Conservation (phyloP, 2,329 filamentous ascomycete species). For the Chrysoporthe austroafricana region DNA sequence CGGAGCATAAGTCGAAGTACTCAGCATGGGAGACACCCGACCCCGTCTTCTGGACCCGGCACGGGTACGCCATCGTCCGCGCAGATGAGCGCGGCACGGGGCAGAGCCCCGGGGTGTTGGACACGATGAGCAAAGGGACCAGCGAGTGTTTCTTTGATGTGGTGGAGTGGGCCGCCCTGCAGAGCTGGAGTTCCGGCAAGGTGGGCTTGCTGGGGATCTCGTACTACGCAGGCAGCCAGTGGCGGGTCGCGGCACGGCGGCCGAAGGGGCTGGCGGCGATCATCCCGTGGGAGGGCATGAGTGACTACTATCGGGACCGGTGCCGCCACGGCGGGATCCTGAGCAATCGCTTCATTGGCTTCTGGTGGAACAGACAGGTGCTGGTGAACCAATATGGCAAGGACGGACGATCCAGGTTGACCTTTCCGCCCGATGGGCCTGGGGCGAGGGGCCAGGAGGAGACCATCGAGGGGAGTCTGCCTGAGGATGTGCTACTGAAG, state of each 20-base stretch:
- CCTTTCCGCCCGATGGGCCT: constrained; percentile 37
- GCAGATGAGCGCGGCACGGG: constrained; percentile 55
- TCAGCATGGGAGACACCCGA: constrained; percentile 65
- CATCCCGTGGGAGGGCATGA: constrained; percentile 57
- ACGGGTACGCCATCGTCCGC: constrained; percentile 59
- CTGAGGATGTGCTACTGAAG: constrained; percentile 52
- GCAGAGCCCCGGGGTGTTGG: constrained; percentile 50
- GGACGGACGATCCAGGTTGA: constrained; percentile 36
- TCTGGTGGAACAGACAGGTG: constrained; percentile 72
- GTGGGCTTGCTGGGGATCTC: constrained; percentile 52
- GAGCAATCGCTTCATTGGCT: constrained; percentile 60
- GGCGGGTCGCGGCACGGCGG: constrained; percentile 51
- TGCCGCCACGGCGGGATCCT: constrained; percentile 66
- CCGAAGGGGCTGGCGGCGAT: constrained; percentile 53
- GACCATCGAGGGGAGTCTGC: constrained; percentile 62
- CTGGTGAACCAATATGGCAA: constrained; percentile 70
- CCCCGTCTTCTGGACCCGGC: constrained; percentile 57
- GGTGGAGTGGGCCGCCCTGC: constrained; percentile 53
- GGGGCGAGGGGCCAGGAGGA: constrained; percentile 42
- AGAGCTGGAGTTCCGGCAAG: constrained; percentile 53
- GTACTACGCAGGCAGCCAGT: constrained; percentile 53
- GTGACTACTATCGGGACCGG: constrained; percentile 59
- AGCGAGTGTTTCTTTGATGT: constrained; percentile 54
- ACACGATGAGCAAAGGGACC: constrained; percentile 54
- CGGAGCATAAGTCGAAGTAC: constrained; percentile 55